These are phyloP conservation scores for Rhexocercosporidium sp. DNA, from an alignment of 2,329 filamentous ascomycete genomes.

Conservation along the genomic window DNA sequence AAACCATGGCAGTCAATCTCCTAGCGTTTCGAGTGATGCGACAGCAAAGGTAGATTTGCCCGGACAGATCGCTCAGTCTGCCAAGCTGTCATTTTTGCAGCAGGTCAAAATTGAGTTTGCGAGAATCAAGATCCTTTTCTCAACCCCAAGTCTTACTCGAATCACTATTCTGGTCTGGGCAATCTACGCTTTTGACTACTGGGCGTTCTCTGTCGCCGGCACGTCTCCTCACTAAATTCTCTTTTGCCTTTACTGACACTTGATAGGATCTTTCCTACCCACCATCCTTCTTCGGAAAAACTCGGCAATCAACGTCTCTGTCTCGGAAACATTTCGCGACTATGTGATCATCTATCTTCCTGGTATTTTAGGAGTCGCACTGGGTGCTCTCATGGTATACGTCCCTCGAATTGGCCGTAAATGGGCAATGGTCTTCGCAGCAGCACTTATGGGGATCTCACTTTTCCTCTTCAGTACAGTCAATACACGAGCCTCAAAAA, in stretches of 20 bases:
- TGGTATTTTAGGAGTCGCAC: slow-evolving; percentile 41
- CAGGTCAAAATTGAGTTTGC: slow-evolving; percentile 41
- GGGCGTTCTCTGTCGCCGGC: slow-evolving; percentile 50
- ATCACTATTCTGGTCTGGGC: slow-evolving; percentile 55
- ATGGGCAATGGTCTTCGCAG: slow-evolving; percentile 38
- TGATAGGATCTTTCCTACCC: slow-evolving; percentile 48
- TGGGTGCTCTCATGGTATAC: slow-evolving; percentile 30
- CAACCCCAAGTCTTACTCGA: slow-evolving; percentile 47
- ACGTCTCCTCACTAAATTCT: slow-evolving; percentile 37
- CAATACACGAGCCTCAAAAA: slow-evolving; percentile 36
- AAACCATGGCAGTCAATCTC: slow-evolving; percentile 17
- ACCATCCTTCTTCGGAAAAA: slow-evolving; percentile 42
- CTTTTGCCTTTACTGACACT: slow-evolving; percentile 25
- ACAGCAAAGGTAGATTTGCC: not conserved
- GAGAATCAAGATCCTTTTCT: slow-evolving; percentile 53
- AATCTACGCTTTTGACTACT: slow-evolving; percentile 56
- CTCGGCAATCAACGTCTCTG: slow-evolving; percentile 28
- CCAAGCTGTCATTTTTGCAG: not conserved
- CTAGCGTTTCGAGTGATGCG: not conserved
- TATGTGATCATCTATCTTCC: slow-evolving; percentile 46
- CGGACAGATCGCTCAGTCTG: not conserved
- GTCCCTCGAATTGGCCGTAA: slow-evolving; percentile 36
- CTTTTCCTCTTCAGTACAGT: slow-evolving; percentile 39
- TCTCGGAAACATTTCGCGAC: slow-evolving; percentile 43
- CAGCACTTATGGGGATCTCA: slow-evolving; percentile 36